These are phyloP conservation scores for Datisca glomerata DNA, from an alignment of 306 rosid species.

Conservation along the genomic window DNA sequence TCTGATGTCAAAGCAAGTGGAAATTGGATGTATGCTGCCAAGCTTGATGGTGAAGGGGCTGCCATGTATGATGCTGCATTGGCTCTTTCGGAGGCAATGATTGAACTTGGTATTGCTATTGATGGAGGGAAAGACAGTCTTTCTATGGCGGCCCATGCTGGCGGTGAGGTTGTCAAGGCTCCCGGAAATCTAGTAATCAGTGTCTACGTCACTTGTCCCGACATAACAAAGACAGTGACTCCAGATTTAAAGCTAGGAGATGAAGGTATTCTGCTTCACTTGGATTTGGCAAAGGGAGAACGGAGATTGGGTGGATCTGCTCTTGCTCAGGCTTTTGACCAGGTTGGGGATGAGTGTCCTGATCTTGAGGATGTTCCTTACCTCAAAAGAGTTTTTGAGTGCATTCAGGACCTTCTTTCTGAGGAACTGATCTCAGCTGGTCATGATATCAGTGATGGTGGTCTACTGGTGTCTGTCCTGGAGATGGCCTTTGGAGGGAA, in stretches of 20 bases:
- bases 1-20: constrained; percentile 94
- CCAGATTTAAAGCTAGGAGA: constrained; percentile 77
- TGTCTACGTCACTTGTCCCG: no score
- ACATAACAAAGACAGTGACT: no score
- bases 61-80: constrained; percentile 92
- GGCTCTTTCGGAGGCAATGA: constrained; percentile 88
- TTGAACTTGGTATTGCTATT: constrained; percentile 83
- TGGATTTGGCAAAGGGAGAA: constrained; percentile 73
- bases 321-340: no score
- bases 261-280: constrained; percentile 67
- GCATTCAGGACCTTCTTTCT: constrained; percentile 58
- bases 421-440: constrained; percentile 77
- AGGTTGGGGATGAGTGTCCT: no score
- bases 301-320: constrained; percentile 78
- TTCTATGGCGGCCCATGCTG: no score
- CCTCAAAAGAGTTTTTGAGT: constrained; percentile 67
- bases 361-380: constrained; percentile 67
- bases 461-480: constrained; percentile 54
- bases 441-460: constrained; percentile 95
- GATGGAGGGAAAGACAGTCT: constrained; percentile 94
- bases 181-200: no score
- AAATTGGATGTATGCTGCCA: constrained; percentile 95
- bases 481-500: constrained; percentile 98
- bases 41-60: constrained; percentile 92
- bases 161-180: no score